Base-by-base conservation (phyloP, 352 stramenopile genomes). In the Globisporangium alternatum region DNA sequence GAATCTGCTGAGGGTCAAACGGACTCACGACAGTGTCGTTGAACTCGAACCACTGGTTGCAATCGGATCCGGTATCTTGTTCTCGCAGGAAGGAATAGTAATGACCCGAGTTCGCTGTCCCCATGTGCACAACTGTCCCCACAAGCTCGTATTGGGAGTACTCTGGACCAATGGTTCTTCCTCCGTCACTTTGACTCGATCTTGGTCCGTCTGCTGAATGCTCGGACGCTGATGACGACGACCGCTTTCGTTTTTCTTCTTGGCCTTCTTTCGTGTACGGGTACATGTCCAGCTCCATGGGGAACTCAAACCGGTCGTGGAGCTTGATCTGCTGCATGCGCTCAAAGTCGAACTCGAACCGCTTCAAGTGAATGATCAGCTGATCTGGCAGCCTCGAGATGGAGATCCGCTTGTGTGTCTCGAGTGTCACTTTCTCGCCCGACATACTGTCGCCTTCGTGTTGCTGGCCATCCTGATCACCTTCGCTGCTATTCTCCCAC, bases 341-440 rank as follows among this genome's bases (percentile, higher is more conserved):
- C 60, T 97, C 91, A 43, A 97, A 97, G 70, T 98, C 91, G 66
- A 98, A 98, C 62, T 98, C 93, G 51, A 98, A 98, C 0, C 95
- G 85, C 75, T 98, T 98, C 12, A 98, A 64, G 62, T 98, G 95
- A 57, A 98, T 92, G 39, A 98, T 92, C 30, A 98, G 71, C 56
- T 95, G 85, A 25, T 88, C 76, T 6, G 94, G 94, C 19, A 98
- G 76, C 57, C 91, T 89, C 2, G 84, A 80, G 64, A 97, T 97
- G 0, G 83, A 97, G 53, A 96, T 93, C 30, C 89, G 77, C 66
- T 98, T 98, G 68, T 92, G 79, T 0, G 92, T 97, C 45, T 94
- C 86, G 13, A 96, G 59, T 22, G 89, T 96, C 64, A 96, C 81
- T 47, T 95, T 95, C 60, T 88, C 80, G 44, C 48, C 64, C 17